Percentiles rank a stretch among this genome's conserved stretches.
phyloP scores from a whole-genome alignment of 2,329 filamentous ascomycete genomes.

The Alternaria conjuncta region DNA sequence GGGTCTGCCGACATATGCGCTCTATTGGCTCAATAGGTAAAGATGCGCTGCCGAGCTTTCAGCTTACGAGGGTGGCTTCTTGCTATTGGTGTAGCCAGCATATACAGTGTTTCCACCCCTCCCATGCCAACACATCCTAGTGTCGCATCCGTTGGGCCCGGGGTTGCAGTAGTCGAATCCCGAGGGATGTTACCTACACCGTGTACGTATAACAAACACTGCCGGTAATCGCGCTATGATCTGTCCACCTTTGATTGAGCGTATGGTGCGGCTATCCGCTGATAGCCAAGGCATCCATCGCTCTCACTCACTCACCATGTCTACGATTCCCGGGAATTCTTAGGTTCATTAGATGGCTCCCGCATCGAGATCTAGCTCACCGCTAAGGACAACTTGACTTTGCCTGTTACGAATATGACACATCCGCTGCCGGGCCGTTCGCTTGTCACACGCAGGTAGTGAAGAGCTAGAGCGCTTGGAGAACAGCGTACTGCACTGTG shows the following conservation, averaged over 20 bases:
- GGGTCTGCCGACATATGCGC: slow-evolving; percentile 10
- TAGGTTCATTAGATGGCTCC: neutral
- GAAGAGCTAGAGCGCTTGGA: slow-evolving; percentile 6
- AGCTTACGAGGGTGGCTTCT: slow-evolving; percentile 19
- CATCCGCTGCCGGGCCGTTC: slow-evolving; percentile 13
- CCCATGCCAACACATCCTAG: slow-evolving; percentile 16
- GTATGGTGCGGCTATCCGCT: slow-evolving; percentile 8
- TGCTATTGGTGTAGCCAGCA: slow-evolving; percentile 23
- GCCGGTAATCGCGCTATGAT: slow-evolving; percentile 11
- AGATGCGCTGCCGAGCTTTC: slow-evolving; percentile 15
- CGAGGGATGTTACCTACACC: slow-evolving; percentile 1
- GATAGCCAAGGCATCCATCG: slow-evolving; percentile 1
- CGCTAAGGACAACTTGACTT: slow-evolving; percentile 8
- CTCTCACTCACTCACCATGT: neutral
- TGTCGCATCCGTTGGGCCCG: slow-evolving; percentile 15
- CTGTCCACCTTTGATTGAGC: slow-evolving; percentile 5
- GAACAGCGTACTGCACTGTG: slow-evolving; percentile 13
- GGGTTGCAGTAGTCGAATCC: slow-evolving; percentile 11
- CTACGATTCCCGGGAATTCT: neutral
- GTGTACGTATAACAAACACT: slow-evolving; percentile 22
- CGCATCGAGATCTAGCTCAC: slow-evolving; percentile 9
- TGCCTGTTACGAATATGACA: slow-evolving; percentile 3
- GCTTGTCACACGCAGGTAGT: slow-evolving; percentile 13
- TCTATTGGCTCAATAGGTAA: slow-evolving; percentile 17
- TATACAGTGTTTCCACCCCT: slow-evolving; percentile 13